Conservation (phyloP, 805 yeast species). For the Teunomyces pallodes region DNA sequence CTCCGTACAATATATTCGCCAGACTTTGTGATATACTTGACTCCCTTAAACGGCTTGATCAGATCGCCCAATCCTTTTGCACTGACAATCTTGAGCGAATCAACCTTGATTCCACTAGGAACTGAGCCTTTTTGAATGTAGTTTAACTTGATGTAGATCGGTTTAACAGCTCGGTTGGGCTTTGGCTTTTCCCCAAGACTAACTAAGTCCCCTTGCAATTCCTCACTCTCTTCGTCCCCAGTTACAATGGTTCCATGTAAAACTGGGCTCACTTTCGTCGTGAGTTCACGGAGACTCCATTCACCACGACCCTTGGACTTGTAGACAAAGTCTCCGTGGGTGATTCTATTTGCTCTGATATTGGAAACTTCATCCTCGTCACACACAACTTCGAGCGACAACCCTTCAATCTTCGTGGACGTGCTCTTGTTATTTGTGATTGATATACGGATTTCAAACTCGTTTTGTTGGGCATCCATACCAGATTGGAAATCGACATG, state of each 20-base stretch:
- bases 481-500: constrained; percentile 53
- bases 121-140: constrained; percentile 66
- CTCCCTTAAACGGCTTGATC: constrained; percentile 87
- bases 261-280: constrained; percentile 65
- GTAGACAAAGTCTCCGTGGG: constrained; percentile 74
- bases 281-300: constrained; percentile 61
- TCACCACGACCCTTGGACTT: constrained; percentile 52
- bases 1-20: constrained; percentile 55
- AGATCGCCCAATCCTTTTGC: constrained; percentile 57
- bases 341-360: constrained; percentile 58
- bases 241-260: constrained; percentile 56
- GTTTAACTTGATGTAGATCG: constrained; percentile 44
- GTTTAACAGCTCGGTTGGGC: constrained; percentile 13
- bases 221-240: constrained; percentile 7
- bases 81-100: constrained; percentile 55
- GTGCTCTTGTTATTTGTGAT: constrained; percentile 31
- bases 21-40: constrained; percentile 68
- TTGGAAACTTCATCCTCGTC: constrained; percentile 18
- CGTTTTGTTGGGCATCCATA: constrained; percentile 51
- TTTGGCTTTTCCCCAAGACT: constrained; percentile 1
- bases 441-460: constrained; percentile 59
- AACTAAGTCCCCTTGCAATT: constrained; percentile 10
- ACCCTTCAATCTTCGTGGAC: constrained; percentile 32
- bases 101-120: constrained; percentile 74
- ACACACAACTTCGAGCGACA: constrained; percentile 27